Conservation (phyloP, 768 basidiomycete species). For the Amanita subjunquillea region DNA sequence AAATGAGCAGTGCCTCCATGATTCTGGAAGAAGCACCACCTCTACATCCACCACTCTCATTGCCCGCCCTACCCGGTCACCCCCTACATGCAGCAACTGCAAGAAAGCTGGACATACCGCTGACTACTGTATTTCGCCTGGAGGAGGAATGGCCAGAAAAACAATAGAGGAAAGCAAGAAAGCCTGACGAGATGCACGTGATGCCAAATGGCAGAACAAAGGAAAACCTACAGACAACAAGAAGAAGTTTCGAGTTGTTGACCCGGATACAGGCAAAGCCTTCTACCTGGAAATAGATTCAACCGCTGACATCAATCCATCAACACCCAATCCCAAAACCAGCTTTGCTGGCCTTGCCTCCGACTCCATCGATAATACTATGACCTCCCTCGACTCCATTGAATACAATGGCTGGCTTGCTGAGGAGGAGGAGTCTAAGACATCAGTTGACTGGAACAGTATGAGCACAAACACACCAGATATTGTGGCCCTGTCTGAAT, state of each 20-base stretch:
- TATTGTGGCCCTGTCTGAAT: neutral
- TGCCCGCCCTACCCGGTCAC: no score
- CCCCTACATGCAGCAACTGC: slow-evolving; percentile 10
- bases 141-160: slow-evolving; percentile 19
- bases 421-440: neutral
- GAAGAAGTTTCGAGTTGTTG: no score
- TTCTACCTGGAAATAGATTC: no score
- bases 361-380: neutral
- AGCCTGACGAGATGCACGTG: neutral
- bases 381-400: neutral
- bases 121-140: slow-evolving; percentile 12
- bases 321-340: neutral
- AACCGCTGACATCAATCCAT: no score
- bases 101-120: slow-evolving; percentile 4
- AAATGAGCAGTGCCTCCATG: no score
- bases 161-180: slow-evolving; percentile 11
- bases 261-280: no score
- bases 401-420: neutral
- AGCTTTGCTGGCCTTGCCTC: neutral
- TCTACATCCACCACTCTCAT: no score
- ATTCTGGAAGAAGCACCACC: no score
- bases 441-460: neutral
- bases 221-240: no score
- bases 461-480: neutral
- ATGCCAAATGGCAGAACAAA: neutral